phyloP scores from a whole-genome alignment of 331 rosid species.

The Rosa hybrid region DNA sequence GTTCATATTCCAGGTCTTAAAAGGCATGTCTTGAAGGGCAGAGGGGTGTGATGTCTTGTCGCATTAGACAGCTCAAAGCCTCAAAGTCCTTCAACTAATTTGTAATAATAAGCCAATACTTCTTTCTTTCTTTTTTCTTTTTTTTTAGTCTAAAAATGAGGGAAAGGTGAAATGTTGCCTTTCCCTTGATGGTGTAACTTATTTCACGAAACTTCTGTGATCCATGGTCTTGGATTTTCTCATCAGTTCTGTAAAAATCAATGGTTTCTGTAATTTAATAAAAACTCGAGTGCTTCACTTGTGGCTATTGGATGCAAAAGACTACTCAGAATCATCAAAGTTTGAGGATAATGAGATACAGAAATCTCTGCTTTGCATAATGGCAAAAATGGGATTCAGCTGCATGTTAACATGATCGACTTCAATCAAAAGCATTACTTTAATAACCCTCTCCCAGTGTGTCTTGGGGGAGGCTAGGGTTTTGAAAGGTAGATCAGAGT shows the following conservation, averaged over 20 bases:
- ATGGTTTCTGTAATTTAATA: not conserved
- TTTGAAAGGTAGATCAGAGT: no score
- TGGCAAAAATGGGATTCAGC: not conserved
- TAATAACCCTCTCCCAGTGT: no score
- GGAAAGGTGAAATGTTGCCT: constrained; percentile 27
- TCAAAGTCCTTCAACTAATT: constrained; percentile 18
- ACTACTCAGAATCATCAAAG: not conserved
- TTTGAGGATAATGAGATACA: not conserved
- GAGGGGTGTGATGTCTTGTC: constrained; percentile 42
- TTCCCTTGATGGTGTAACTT: constrained; percentile 22
- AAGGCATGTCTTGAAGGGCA: constrained; percentile 89
- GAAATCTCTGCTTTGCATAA: not conserved
- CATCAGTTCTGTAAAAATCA: constrained; percentile 11
- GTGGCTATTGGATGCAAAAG: not conserved
- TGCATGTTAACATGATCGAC: not conserved
- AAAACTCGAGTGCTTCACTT: not conserved
- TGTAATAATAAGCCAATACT: constrained; percentile 26
- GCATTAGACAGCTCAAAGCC: not conserved
- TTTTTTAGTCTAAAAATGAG: constrained; percentile 7
- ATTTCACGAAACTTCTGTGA: constrained; percentile 15
- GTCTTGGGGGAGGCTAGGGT: no score
- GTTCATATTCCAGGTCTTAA: constrained; percentile 89
- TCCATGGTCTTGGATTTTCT: constrained; percentile 12
- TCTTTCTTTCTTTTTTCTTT: not conserved
- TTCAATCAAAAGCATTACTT: not conserved